These are phyloP conservation scores for Graphilbum fragrans DNA, from an alignment of 2,329 filamentous ascomycete species.

Conservation along the genomic window DNA sequence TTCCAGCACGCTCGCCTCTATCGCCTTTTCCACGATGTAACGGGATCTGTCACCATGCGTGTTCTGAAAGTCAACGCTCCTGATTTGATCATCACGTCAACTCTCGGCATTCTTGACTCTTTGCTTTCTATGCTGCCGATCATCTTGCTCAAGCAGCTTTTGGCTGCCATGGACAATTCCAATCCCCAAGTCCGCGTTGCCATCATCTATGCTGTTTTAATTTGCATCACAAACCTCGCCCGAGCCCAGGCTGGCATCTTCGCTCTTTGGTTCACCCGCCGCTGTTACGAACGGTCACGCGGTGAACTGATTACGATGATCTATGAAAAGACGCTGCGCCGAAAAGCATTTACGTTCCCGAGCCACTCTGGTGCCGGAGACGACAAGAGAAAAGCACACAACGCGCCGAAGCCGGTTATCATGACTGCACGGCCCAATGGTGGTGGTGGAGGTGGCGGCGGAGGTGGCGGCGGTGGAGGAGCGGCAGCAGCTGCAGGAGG, in stretches of 20 bases:
- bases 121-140: constrained; percentile 44
- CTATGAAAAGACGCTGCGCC: constrained; percentile 39
- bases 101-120: constrained; percentile 52
- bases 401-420: constrained; percentile 5
- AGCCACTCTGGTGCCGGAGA: constrained; percentile 17
- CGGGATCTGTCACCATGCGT: constrained; percentile 58
- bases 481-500: constrained; percentile 2
- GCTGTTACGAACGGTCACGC: constrained; percentile 71
- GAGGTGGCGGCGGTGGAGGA: neutral
- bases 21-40: constrained; percentile 58
- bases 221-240: constrained; percentile 47
- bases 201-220: constrained; percentile 52
- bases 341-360: constrained; percentile 59
- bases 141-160: constrained; percentile 58
- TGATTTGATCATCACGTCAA: constrained; percentile 58
- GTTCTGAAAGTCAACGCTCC: constrained; percentile 66
- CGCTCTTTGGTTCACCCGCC: constrained; percentile 69
- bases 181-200: constrained; percentile 39
- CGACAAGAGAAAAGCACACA: constrained; percentile 11
- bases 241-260: constrained; percentile 56
- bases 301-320: constrained; percentile 69
- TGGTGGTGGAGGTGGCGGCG: neutral
- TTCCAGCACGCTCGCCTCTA: constrained; percentile 73
- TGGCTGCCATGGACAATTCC: constrained; percentile 51
- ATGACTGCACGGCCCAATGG: neutral